Base-by-base conservation (phyloP, 2,329 filamentous ascomycete species). In the Gnomoniopsis sp. region DNA sequence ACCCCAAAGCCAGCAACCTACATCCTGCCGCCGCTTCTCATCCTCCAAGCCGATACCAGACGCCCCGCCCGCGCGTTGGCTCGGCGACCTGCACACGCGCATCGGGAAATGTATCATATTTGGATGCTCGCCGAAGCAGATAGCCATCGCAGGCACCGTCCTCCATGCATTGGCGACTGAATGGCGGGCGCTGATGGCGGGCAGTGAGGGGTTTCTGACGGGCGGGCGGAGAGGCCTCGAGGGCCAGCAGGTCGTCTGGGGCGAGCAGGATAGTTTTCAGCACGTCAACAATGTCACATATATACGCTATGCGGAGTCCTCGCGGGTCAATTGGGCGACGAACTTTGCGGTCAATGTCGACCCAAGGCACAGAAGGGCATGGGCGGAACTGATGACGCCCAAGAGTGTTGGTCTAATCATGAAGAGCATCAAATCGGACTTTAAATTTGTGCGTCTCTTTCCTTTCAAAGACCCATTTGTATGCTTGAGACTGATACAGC, bases 271-370 rank as follows among this genome's bases (percentile, higher is more conserved):
- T 75, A 73, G 76, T 65, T 71, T 74, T 64, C 84, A 86, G 51
- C 91, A 96, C 72, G 88, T 96, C 51, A 96, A 96, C 71, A 96
- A 96, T 66, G 87, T 93, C 62, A 85, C 84, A 64, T 96, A 96
- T 72, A 87, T 89, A 65, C 84, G 89, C 62, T 96, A 90, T 71
- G 91, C 91, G 38, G 93, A 97, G 71, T 88, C 88, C 6, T 87
- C 87, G 3, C 83, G 93, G 38, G 83, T 93, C 34, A 90, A 92
- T 67, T 96, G 90, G 88, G 81, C 87, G 26, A 79, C 80, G 58
- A 88, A 91, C 67, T 88, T 90, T 65, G 88, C 85, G 4, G 74
- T 79, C 2, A 74, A 84, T 60, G 75, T 85, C 49, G 86, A 91
- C 65, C 83, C 85, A 0, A 71, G 73, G 33, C 80, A 93, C 63